Percentiles rank a stretch among this genome's conserved stretches.
These are phyloP conservation scores for Annulohypoxylon stygium DNA, from an alignment of 495 filamentous ascomycete species.

Conservation along the genomic window DNA sequence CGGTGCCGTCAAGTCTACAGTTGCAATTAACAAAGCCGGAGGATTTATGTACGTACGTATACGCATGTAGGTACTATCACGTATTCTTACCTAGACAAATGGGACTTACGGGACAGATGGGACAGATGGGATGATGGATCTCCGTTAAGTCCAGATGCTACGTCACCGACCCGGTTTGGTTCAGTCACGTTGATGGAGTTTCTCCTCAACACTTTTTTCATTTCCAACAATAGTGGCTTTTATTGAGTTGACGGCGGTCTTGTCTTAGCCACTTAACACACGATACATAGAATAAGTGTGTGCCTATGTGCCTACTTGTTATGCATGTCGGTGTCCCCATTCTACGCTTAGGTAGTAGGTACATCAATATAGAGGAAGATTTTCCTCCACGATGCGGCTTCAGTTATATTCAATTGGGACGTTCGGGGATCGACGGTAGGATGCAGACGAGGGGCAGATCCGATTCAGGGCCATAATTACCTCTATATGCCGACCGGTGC, in stretches of 20 bases:
- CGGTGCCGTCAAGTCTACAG: neutral
- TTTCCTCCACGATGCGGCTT: conserved; percentile 29
- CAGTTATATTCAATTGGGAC: conserved; percentile 34
- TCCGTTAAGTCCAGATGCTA: conserved; percentile 36
- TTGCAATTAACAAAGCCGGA: conserved; percentile 13
- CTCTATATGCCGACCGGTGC: conserved; percentile 13
- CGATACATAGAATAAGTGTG: conserved; percentile 13
- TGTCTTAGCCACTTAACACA: conserved; percentile 4
- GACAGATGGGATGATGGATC: conserved; percentile 29
- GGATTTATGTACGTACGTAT: conserved; percentile 10
- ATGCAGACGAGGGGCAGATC: conserved; percentile 43
- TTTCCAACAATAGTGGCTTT: conserved; percentile 9
- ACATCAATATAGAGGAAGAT: conserved; percentile 11
- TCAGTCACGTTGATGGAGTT: conserved; percentile 35
- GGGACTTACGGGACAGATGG: no score
- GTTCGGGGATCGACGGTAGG: conserved; percentile 41
- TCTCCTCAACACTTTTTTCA: conserved; percentile 17
- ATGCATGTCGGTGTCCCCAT: conserved; percentile 20
- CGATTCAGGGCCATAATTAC: conserved; percentile 36
- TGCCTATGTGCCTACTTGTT: neutral
- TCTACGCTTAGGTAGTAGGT: conserved; percentile 12
- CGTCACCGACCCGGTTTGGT: conserved; percentile 34
- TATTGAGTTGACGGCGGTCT: conserved; percentile 26
- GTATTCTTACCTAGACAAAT: neutral
- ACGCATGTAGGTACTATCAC: conserved; percentile 23